A percentile compares a stretch with the other conserved stretches of the same genome.
These are phyloP conservation scores for Blastobotrys chiropterorum DNA, from an alignment of 805 yeast genomes.

Conservation along the genomic window DNA sequence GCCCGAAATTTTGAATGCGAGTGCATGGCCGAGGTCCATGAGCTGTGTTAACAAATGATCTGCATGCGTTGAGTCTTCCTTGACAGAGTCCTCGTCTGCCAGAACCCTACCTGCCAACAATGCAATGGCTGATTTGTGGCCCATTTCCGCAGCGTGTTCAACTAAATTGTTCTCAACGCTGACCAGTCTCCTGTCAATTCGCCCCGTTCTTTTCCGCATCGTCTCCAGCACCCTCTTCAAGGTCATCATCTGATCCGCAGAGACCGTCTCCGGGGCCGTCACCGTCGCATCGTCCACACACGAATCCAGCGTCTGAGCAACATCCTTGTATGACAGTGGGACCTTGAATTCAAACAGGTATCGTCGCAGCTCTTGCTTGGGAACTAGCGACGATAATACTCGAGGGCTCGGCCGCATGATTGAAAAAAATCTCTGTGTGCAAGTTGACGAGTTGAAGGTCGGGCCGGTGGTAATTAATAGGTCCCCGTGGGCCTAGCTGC, in stretches of 20 bases:
- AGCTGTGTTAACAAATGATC: slow-evolving; percentile 51
- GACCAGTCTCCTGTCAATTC: slow-evolving; percentile 49
- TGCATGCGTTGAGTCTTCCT: slow-evolving; percentile 61
- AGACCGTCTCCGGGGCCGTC: slow-evolving; percentile 39
- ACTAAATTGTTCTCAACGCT: slow-evolving; percentile 64
- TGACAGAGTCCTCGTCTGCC: slow-evolving; percentile 31
- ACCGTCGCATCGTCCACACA: slow-evolving; percentile 15
- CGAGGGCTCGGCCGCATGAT: not conserved
- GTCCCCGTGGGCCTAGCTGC: no score
- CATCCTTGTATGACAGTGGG: slow-evolving; percentile 21
- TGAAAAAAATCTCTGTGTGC: not conserved
- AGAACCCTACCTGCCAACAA: slow-evolving; percentile 48
- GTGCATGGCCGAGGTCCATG: slow-evolving; percentile 57
- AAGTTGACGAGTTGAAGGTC: no score
- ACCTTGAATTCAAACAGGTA: slow-evolving; percentile 24
- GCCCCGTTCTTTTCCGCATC: slow-evolving; percentile 53
- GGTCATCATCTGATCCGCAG: slow-evolving; percentile 54
- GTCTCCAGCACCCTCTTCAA: slow-evolving; percentile 63
- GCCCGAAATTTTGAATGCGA: slow-evolving; percentile 72
- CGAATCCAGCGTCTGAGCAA: slow-evolving; percentile 16
- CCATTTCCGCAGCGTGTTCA: slow-evolving; percentile 80
- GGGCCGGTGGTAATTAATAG: no score
- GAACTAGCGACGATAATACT: not conserved
- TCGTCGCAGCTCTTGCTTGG: slow-evolving; percentile 17
- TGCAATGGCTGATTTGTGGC: slow-evolving; percentile 75